Evolutionary conservation across 768 basidiomycete genomes (phyloP), one percentile per base, ranked within the genome.

Genomic region (Rhodotorula kratochvilovae): DNA sequence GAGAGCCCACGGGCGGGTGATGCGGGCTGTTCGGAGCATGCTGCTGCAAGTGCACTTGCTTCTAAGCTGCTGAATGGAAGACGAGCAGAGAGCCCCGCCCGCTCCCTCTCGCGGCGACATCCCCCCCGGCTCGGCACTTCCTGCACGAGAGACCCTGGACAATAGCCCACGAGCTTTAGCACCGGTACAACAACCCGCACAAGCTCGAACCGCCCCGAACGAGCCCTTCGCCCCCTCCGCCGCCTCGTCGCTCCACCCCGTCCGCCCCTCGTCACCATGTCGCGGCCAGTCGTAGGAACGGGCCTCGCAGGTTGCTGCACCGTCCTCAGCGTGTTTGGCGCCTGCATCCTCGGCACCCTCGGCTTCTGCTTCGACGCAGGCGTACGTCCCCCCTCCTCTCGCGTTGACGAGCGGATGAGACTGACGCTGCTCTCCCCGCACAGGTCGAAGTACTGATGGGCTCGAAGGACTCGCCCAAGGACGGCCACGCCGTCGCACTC

Each of bases 361-460:
- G 71, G 56, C 11, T 55, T 33, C 50, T 70, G 63, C 13, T 75
- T 75, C 35, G 64, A 75, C 45, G 50, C 57, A n/a, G 58, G 56
- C 10, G 68, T 71, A 45, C 15, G 63, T 36, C 4, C 45, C 39
- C 62, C 35, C 58, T 29, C 53, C 45, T 6, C n/a, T 42, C 7
- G 21, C 46, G 11, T 39, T 23, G 31, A 19, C 50, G 57, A 23
- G 31, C 50, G 4, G 21, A 2, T n/a, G 15, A 48, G 27, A 4
- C 59, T 43, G 3, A 19, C 11, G 3, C n/a, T 10, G 2, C 11
- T 57, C 35, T 13, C 8, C 12, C 11, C 31, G 17, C 27, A 21
- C 64, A 73, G 72, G 72, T 67, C 58, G 68, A 74, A 48, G 74
- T 75, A 3, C 55, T 75, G 29, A 71, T 63, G 23, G 70, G 74